A percentile compares a stretch with the other conserved stretches of the same genome.
These are phyloP conservation scores for Psilocybe cyanescens DNA, from an alignment of 768 basidiomycete species.

Conservation along the genomic window DNA sequence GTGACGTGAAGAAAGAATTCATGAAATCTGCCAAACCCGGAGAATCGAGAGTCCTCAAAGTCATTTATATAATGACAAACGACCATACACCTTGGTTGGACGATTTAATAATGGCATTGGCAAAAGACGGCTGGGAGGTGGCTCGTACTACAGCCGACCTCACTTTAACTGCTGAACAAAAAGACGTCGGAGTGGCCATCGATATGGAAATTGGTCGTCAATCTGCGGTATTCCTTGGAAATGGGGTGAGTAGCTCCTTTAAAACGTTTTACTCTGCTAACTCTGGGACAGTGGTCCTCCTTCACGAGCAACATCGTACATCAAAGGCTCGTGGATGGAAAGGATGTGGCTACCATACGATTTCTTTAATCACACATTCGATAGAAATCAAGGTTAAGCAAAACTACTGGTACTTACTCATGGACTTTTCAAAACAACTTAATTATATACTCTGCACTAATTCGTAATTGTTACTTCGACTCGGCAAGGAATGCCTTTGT, in stretches of 20 bases:
- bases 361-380: constrained; percentile 3
- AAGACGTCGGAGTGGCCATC: constrained; percentile 49
- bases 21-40: constrained; percentile 21
- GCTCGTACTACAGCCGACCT: constrained; percentile 48
- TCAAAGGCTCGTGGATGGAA: constrained; percentile 15
- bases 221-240: constrained; percentile 55
- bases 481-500: constrained; percentile 7
- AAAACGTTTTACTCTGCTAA: too few relatives aligned
- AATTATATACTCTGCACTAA: not conserved
- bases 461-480: not conserved
- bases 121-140: constrained; percentile 40
- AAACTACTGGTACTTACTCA: too few relatives aligned
- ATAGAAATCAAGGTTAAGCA: too few relatives aligned
- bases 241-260: constrained; percentile 45
- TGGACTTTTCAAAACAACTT: not conserved
- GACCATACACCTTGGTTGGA: constrained; percentile 49
- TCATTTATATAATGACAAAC: constrained; percentile 54
- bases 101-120: constrained; percentile 35
- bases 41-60: constrained; percentile 33
- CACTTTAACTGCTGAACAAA: constrained; percentile 44
- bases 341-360: constrained; percentile 14
- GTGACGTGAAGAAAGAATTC: constrained; percentile 38
- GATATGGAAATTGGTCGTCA: constrained; percentile 57
- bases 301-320: constrained; percentile 21
- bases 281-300: constrained; percentile 14